Conservation (phyloP, 176 grass and related monocot species). For the Aegilops tauschii region DNA sequence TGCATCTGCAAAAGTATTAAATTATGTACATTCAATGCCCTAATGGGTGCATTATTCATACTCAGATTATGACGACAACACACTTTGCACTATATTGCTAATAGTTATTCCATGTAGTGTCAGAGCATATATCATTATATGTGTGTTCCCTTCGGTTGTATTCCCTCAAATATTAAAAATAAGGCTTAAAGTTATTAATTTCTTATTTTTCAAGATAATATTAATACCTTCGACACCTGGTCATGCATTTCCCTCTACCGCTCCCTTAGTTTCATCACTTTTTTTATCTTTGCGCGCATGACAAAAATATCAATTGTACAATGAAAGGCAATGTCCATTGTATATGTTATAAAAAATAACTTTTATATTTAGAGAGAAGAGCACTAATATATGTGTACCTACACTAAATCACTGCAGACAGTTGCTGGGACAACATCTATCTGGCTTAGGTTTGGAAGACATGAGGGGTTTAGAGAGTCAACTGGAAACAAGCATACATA, state of each 20-base stretch:
- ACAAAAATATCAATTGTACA: too few relatives aligned
- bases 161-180: neutral
- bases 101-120: too few relatives aligned
- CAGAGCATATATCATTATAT: neutral
- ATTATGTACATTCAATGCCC: neutral
- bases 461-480: conserved; percentile 15
- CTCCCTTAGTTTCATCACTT: neutral
- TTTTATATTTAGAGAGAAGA: neutral
- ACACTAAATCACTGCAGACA: neutral
- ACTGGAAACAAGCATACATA: neutral
- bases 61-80: neutral
- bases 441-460: neutral
- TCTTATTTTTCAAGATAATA: too few relatives aligned
- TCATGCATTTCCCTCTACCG: neutral
- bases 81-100: neutral
- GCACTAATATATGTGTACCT: neutral
- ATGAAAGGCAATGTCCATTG: neutral
- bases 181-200: neutral
- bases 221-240: neutral
- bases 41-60: neutral
- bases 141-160: neutral
- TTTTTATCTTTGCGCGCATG: neutral
- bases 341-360: neutral
- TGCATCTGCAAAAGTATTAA: neutral
- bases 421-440: conserved; percentile 1